These are phyloP conservation scores for Penicillium occitanis DNA, from an alignment of 2,329 filamentous ascomycete species.

Conservation along the genomic window DNA sequence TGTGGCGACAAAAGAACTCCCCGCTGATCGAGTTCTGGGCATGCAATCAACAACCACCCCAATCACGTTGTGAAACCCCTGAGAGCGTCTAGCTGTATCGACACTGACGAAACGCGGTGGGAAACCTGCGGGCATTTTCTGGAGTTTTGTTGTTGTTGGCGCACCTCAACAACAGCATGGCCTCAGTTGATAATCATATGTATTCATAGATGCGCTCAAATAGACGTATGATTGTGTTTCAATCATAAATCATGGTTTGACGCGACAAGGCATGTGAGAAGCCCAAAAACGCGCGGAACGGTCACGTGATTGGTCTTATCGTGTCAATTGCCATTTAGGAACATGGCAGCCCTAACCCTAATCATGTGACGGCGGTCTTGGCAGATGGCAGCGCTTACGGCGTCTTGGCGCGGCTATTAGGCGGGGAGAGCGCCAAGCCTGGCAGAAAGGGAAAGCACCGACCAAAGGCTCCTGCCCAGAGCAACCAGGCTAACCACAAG, in stretches of 20 bases:
- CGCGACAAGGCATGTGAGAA: neutral
- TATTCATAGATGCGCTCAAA: neutral
- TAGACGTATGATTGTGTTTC: neutral
- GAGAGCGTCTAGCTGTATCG: conserved; percentile 45
- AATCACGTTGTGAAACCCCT: conserved; percentile 57
- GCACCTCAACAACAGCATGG: neutral
- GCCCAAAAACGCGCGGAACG: neutral
- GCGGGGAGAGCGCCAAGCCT: conserved; percentile 25
- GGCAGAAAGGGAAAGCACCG: conserved; percentile 4
- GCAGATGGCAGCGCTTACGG: neutral
- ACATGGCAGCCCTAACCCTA: neutral
- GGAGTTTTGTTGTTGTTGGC: neutral
- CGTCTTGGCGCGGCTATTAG: conserved; percentile 7
- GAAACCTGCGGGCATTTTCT: conserved; percentile 27
- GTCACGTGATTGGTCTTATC: conserved; percentile 1
- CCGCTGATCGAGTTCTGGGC: conserved; percentile 52
- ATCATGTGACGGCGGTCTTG: neutral
- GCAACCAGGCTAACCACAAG: conserved; percentile 11
- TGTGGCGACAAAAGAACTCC: conserved; percentile 61
- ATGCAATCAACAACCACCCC: conserved; percentile 69
- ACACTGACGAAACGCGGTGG: conserved; percentile 50
- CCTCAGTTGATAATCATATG: neutral
- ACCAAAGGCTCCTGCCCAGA: conserved; percentile 19
- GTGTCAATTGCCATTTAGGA: neutral
- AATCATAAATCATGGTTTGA: neutral